Conservation (phyloP, 768 basidiomycete species). For the Tulasnella sp. region DNA sequence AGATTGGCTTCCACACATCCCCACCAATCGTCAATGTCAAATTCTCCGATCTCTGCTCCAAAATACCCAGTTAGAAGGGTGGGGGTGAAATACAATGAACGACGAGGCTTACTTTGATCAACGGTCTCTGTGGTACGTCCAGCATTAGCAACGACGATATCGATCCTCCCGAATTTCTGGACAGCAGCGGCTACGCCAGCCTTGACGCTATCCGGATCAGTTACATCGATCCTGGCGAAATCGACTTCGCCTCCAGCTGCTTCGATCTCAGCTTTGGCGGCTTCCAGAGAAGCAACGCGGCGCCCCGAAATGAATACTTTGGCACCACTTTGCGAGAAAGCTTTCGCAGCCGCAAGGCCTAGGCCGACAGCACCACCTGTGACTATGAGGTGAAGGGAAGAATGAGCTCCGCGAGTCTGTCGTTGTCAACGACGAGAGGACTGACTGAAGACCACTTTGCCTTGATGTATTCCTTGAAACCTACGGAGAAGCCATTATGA, state of each 20-base stretch:
- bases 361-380: slow-evolving; percentile 26
- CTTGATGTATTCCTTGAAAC: slow-evolving; percentile 17
- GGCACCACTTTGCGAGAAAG: slow-evolving; percentile 25
- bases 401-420: background rate
- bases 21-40: slow-evolving; percentile 6
- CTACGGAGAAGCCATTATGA: background rate
- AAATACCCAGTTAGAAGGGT: background rate
- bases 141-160: slow-evolving; percentile 26
- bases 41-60: background rate
- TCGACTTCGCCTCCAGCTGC: slow-evolving; percentile 16
- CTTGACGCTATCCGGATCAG: slow-evolving; percentile 19
- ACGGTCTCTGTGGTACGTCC: slow-evolving; percentile 12
- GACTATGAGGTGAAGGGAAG: background rate
- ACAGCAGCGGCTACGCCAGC: slow-evolving; percentile 22
- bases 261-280: slow-evolving; percentile 21
- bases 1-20: background rate
- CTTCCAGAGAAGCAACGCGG: slow-evolving; percentile 17
- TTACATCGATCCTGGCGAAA: slow-evolving; percentile 22
- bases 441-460: slow-evolving; percentile 24
- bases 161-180: slow-evolving; percentile 24
- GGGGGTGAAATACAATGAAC: background rate
- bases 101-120: background rate
- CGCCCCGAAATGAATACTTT: slow-evolving; percentile 23
- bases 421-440: background rate
- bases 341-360: slow-evolving; percentile 22